Evolutionary conservation across 1,139 yeast genomes (phyloP), one percentile per base, ranked within the genome.

Genomic region (Saccharomyces hybrid): DNA sequence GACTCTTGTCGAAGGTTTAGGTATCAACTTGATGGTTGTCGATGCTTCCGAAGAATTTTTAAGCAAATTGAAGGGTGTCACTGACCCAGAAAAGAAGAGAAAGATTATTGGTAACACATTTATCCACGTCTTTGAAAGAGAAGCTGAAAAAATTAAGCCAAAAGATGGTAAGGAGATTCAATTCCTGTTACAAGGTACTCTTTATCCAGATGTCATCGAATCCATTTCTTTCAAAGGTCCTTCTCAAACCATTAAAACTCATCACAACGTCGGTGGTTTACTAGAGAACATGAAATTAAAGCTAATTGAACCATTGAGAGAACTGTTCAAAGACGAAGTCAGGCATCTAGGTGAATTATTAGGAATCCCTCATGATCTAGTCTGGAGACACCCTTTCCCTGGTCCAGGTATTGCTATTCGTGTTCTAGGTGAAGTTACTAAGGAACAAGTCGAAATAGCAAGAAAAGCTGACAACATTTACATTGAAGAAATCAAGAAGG

Each of bases 331-430:
- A 78, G 99, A 93, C 72, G 99, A 93, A 79, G 99, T 93, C 57
- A 91, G 99, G 76, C 88, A 84, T 67, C 79, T 93, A 67, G 99
- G 99, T 74, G 89, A 89, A 76, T 77, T 95, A 55, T 78, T 93
- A 77, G 97, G 97, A 54, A 95, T 93, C 66, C 95, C 98, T 50
- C 95, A 89, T 70, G 99, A 93, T 66, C 81, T 93, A 66, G 98
- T 93, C 63, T 91, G 99, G 98, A 88, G 99, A 81, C 99, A 93
- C 72, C 99, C 99, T 57, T 93, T 93, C 96, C 99, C 99, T 68
- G 99, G 99, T 71, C 99, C 99, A 72, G 99, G 99, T 78, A 88
- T 93, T 70, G 99, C 98, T 64, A 95, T 93, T 72, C 86, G 99
- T 77, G 95, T 93, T 56, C 79, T 93, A 56, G 99, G 99, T 65